Base-by-base conservation (phyloP, 257 asterid species). In the Perilla frutescens region DNA sequence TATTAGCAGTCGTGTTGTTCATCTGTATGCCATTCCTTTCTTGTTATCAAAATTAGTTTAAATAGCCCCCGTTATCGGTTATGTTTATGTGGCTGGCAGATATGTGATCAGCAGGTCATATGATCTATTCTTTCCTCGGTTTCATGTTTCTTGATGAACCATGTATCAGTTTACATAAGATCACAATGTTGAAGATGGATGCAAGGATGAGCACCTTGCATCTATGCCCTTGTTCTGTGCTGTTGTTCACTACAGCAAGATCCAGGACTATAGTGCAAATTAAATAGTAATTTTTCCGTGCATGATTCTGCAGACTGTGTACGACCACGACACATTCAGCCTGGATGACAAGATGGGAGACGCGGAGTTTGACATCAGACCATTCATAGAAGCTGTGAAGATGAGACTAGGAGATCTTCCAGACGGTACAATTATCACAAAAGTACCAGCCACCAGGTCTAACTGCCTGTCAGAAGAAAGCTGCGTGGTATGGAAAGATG, bases 281-380 rank as follows among this genome's bases (percentile, higher is more conserved):
- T n/a, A n/a, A n/a, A 11, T 29, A 12, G n/a, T 9, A 7, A 4
- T 20, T 10, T 12, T 14, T 47, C 4, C n/a, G 47, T 67, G 15
- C 58, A 5, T 31, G 71, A 47, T 57, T 65, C 32, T 48, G 11
- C 82, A 89, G 96, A 87, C 81, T 3, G 96, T 89, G 73, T 89
- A 85, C 60, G 96, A 89, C 77, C 83, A 89, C 31, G 92, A 89
- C 86, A 85, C 85, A 0, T 89, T 89, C 84, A 85, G 83, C 81
- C 62, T 62, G 77, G 92, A 87, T 41, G 96, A 89, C 80, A 82
- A 79, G 66, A 88, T 88, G 95, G 95, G 95, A 72, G 88, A 81
- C 7, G 87, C 95, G 11, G 88, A 84, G 66, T 81, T 89, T 50
- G 87, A 83, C 63, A 81, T 85, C 4, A 66, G 72, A 43, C 88